These are phyloP conservation scores for Verticillium nubilum DNA, from an alignment of 2,329 filamentous ascomycete species.

Conservation along the genomic window DNA sequence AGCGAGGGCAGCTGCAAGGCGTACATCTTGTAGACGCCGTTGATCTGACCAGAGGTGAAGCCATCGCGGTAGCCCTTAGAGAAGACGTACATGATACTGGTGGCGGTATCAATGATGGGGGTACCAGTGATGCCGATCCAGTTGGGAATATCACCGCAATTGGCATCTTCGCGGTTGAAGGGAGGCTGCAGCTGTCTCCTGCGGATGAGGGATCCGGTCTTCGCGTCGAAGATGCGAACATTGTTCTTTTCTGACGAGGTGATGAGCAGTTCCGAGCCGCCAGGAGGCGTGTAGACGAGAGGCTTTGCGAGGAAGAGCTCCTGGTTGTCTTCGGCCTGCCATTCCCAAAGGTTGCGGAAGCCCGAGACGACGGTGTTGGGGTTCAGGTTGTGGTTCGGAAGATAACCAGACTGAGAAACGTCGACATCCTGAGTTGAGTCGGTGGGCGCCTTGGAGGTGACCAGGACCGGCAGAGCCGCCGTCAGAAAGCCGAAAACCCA, in stretches of 20 bases:
- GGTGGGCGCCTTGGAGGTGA: slow-evolving; percentile 9
- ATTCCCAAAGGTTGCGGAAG: slow-evolving; percentile 23
- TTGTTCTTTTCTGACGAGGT: slow-evolving; percentile 31
- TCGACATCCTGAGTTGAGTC: slow-evolving; percentile 17
- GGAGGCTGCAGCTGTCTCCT: slow-evolving; percentile 30
- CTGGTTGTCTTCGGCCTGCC: slow-evolving; percentile 18
- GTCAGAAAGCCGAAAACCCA: slow-evolving; percentile 7
- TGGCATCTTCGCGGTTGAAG: slow-evolving; percentile 29
- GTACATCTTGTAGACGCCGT: slow-evolving; percentile 33
- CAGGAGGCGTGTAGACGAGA: slow-evolving; percentile 33
- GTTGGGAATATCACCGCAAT: slow-evolving; percentile 33
- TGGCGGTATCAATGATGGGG: slow-evolving; percentile 27
- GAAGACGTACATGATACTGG: slow-evolving; percentile 28
- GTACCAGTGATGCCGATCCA: slow-evolving; percentile 30
- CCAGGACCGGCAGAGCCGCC: slow-evolving; percentile 11
- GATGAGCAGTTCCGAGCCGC: slow-evolving; percentile 27
- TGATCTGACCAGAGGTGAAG: slow-evolving; percentile 18
- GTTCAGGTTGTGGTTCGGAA: slow-evolving; percentile 34
- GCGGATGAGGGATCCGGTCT: slow-evolving; percentile 30
- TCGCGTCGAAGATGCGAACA: slow-evolving; percentile 32
- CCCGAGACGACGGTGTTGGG: slow-evolving; percentile 26
- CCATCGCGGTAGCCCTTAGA: slow-evolving; percentile 26
- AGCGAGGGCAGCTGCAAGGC: slow-evolving; percentile 32
- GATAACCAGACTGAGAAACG: slow-evolving; percentile 28
- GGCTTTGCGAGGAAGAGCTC: slow-evolving; percentile 28